Evolutionary conservation across 345 rosid species (phyloP).

Genomic region (Syzygium aqueum): DNA sequence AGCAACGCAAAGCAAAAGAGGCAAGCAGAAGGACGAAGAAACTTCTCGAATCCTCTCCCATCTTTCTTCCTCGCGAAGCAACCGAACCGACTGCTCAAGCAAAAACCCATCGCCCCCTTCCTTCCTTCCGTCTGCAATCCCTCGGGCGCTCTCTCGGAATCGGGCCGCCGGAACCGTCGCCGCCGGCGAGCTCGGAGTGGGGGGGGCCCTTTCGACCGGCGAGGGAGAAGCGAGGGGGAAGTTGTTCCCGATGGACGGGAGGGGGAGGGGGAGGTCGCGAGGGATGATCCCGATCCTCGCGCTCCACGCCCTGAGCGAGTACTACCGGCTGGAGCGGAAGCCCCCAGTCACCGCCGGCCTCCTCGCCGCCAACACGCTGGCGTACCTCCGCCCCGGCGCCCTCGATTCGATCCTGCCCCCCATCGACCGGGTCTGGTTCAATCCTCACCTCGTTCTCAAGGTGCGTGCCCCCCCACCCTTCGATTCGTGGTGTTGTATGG

Average conservation of each 20-base stretch:
- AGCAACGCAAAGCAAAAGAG: neutral
- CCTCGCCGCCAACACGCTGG: constrained; percentile 62
- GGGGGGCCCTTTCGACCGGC: neutral
- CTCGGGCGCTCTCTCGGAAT: neutral
- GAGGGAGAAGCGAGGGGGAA: neutral
- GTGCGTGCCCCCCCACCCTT: constrained; percentile 13
- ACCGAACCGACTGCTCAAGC: neutral
- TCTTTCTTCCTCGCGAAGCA: neutral
- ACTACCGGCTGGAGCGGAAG: constrained; percentile 73
- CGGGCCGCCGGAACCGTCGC: neutral
- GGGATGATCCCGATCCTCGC: constrained; percentile 79
- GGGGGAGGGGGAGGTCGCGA: constrained; percentile 24
- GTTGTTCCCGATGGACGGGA: constrained; percentile 14
- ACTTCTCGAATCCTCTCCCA: neutral
- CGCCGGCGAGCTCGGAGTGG: neutral
- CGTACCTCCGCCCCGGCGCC: constrained; percentile 62
- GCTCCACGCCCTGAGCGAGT: constrained; percentile 59
- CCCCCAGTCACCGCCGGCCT: constrained; percentile 91
- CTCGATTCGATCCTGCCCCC: constrained; percentile 54
- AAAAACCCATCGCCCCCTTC: neutral
- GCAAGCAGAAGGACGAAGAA: neutral
- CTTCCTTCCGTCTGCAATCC: neutral
- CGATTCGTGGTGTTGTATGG: neutral
- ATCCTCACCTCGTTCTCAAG: constrained; percentile 82
- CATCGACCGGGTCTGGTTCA: constrained; percentile 70